A percentile compares a stretch with the other conserved stretches of the same genome.
Conservation (phyloP, 2,329 filamentous ascomycete species). For the Cladosporium sphaerospermum region DNA sequence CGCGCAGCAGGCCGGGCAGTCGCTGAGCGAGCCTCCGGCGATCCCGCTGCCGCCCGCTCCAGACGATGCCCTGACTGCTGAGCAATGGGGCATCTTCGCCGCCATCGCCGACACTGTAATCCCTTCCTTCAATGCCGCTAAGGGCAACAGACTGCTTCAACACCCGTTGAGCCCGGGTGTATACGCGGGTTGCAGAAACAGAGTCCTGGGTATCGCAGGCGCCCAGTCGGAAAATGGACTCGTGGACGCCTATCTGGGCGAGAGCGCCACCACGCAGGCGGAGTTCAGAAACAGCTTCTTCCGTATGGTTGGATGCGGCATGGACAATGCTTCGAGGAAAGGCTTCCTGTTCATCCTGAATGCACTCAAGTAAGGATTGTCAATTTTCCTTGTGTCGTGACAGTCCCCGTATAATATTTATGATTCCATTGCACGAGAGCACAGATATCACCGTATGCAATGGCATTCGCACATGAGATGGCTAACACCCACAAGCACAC, state of each 20-base stretch:
- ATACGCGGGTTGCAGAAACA: conserved; percentile 48
- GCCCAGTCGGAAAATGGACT: conserved; percentile 34
- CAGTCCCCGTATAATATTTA: neutral
- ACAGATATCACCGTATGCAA: neutral
- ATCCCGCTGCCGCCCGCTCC: conserved; percentile 43
- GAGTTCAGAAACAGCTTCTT: conserved; percentile 48
- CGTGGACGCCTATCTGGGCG: conserved; percentile 24
- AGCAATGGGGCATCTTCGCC: conserved; percentile 54
- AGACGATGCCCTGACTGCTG: conserved; percentile 42
- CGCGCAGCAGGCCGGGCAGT: neutral
- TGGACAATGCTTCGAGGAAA: conserved; percentile 44
- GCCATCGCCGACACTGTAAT: conserved; percentile 54
- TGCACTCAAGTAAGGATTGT: conserved; percentile 44
- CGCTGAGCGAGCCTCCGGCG: neutral
- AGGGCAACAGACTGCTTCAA: conserved; percentile 22
- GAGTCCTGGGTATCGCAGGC: conserved; percentile 38
- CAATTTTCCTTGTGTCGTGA: neutral
- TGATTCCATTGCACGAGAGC: neutral
- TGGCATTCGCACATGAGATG: neutral
- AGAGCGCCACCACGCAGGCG: conserved; percentile 39
- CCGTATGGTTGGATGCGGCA: conserved; percentile 43
- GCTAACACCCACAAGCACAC: conserved; percentile 43
- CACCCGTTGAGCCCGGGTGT: conserved; percentile 20
- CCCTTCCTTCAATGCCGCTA: conserved; percentile 46
- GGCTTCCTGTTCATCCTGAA: conserved; percentile 48